These are phyloP conservation scores for Sequoiadendron giganteum DNA, from an alignment of 75 land plant species.

Conservation along the genomic window DNA sequence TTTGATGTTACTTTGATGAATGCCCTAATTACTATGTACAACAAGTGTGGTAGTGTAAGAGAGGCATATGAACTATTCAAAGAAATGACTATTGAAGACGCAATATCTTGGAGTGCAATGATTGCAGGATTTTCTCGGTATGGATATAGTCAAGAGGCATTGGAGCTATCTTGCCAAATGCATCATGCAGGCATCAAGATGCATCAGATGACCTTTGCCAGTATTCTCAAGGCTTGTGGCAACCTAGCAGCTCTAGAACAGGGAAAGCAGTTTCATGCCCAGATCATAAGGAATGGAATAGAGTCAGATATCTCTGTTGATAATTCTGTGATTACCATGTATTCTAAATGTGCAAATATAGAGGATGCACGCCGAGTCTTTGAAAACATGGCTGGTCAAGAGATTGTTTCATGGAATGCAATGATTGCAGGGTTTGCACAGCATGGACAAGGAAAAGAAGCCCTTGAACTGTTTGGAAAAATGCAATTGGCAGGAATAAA, in stretches of 20 bases:
- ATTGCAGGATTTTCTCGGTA: not conserved
- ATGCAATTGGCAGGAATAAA: not conserved
- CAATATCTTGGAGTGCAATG: conserved; percentile 1
- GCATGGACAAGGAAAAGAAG: conserved; percentile 3
- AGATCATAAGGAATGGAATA: not conserved
- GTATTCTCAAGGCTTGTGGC: not conserved
- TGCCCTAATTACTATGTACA: conserved; percentile 7
- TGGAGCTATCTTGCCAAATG: not conserved
- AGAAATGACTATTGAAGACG: not conserved
- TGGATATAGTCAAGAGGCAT: not conserved
- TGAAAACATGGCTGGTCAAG: not conserved
- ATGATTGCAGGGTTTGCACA: conserved; percentile 1
- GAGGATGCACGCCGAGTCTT: conserved; percentile 4
- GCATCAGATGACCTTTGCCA: not conserved
- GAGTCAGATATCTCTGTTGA: not conserved
- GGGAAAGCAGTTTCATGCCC: conserved; percentile 1
- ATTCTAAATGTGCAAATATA: not conserved
- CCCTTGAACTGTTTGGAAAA: conserved; percentile 3
- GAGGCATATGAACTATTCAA: conserved; percentile 6
- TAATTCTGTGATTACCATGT: not conserved
- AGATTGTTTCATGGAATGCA: conserved; percentile 7
- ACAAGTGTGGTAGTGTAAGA: not conserved
- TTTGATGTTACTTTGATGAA: conserved; percentile 9
- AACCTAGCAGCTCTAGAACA: not conserved
- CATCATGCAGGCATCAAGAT: not conserved